Base-by-base conservation (phyloP, 352 stramenopile genomes). In the Phytopythium cucurbitacearum region DNA sequence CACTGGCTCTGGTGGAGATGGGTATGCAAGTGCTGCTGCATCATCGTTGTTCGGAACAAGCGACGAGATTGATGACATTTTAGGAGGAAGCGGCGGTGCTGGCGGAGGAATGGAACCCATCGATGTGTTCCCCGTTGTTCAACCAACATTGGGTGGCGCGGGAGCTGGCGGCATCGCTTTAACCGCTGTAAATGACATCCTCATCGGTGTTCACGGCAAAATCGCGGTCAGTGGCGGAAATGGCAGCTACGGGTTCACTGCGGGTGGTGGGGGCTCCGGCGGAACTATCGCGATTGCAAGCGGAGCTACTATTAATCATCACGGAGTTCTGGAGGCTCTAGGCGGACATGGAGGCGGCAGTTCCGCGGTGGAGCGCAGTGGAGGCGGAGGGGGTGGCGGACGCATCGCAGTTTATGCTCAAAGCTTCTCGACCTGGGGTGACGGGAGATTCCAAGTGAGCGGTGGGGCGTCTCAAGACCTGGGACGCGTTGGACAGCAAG, bases 181-280 rank as follows among this genome's bases (percentile, higher is more conserved):
- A 6, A 77, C 89, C 4, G 94, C 95, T 2, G 58, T 96, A 5
- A 99, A 98, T 63, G 96, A 99, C 58, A 85, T 99, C 13, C 62
- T 94, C 4, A 71, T 99, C 6, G 93, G 91, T 0, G 60, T 63
- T 0, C 87, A 86, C 55, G 83, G 71, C 10, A 67, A 67, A 13
- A 69, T 99, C 39, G 73, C 62, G 15, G 89, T 90, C 0, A 89
- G 97, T 37, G 86, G 86, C 6, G 80, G 65, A 0, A 51, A 63
- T 7, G 85, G 85, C 5, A 64, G 69, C 12, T 54, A 65, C 13
- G 81, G 67, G 1, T 87, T 70, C 51, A 85, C 70, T 5, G 78
- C 79, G 16, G 83, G 80, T 15, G 74, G 78, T 42, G 76, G 76
- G 3, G 83, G 83, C 4, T 80, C 83, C 7, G 78, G 64, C 15